A percentile compares a stretch with the other conserved stretches of the same genome.
Conservation (phyloP, 441 rosid genomes). For the Erodium moschatum region DNA sequence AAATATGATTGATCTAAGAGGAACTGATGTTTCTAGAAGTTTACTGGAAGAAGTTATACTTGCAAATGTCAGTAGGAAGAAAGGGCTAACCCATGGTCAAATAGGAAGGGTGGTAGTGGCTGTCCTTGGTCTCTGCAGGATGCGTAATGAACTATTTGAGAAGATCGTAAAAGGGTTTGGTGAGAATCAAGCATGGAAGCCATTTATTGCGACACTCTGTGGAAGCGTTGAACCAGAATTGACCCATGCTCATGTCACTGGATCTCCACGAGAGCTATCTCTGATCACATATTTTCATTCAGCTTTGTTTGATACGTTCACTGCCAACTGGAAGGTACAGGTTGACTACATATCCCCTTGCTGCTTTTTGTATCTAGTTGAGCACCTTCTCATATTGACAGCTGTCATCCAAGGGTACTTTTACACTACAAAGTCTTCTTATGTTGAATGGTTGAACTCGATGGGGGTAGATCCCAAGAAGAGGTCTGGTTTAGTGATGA, state of each 20-base stretch:
- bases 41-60: too few relatives aligned
- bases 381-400: slow-evolving; percentile 26
- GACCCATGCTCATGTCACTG: neutral
- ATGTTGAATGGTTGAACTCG: slow-evolving; percentile 27
- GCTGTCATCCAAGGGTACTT: slow-evolving; percentile 22
- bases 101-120: too few relatives aligned
- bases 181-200: slow-evolving; percentile 25
- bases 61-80: too few relatives aligned
- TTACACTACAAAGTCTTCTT: slow-evolving; percentile 29
- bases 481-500: neutral
- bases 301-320: slow-evolving; percentile 31
- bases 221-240: neutral
- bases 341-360: slow-evolving; percentile 30
- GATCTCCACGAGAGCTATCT: neutral
- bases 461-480: slow-evolving; percentile 13
- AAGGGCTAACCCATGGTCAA: too few relatives aligned
- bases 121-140: neutral
- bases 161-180: slow-evolving; percentile 13
- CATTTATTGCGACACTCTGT: slow-evolving; percentile 20
- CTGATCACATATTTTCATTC: slow-evolving; percentile 16
- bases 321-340: slow-evolving; percentile 27
- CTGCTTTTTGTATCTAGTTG: slow-evolving; percentile 39
- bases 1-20: slow-evolving; percentile 30
- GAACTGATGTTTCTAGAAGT: slow-evolving; percentile 20
- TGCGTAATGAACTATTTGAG: slow-evolving; percentile 9